Percentiles rank a stretch among this genome's conserved stretches.
These are phyloP conservation scores for Hericium alpestre DNA, from an alignment of 768 basidiomycete species.

Conservation along the genomic window DNA sequence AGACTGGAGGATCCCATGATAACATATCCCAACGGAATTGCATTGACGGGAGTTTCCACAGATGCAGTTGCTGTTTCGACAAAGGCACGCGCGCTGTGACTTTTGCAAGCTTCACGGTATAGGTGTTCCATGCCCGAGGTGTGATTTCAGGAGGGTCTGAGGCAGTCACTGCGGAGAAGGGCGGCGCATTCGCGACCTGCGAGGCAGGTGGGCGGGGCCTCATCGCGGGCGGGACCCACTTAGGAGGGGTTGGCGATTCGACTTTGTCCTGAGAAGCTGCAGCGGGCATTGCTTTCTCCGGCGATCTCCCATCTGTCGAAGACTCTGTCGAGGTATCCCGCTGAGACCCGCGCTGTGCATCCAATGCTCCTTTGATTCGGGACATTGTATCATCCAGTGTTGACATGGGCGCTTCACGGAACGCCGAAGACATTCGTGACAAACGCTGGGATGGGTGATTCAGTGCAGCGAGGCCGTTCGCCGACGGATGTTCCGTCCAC, in stretches of 20 bases:
- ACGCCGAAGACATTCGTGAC: slow-evolving; percentile 19
- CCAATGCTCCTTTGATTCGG: slow-evolving; percentile 72
- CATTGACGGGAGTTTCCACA: slow-evolving; percentile 27
- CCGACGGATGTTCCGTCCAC: neutral
- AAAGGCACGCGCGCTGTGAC: slow-evolving; percentile 26
- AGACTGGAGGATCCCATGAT: slow-evolving; percentile 62
- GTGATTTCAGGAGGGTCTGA: neutral
- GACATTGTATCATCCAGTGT: slow-evolving; percentile 77
- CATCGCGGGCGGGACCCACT: slow-evolving; percentile 21
- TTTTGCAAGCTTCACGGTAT: slow-evolving; percentile 26
- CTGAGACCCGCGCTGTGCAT: slow-evolving; percentile 28
- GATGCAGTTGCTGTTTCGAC: slow-evolving; percentile 35
- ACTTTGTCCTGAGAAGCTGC: neutral
- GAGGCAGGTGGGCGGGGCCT: neutral
- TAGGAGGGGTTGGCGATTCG: slow-evolving; percentile 10
- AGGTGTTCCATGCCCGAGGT: neutral
- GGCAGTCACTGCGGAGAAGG: neutral
- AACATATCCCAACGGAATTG: slow-evolving; percentile 52
- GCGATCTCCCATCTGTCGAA: neutral
- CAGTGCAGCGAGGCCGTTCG: slow-evolving; percentile 3
- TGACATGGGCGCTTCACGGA: slow-evolving; percentile 51
- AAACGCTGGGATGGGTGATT: slow-evolving; percentile 12
- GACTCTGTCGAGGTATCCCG: neutral
- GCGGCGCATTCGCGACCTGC: neutral
- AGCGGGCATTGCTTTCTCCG: neutral